Evolutionary conservation across 2,329 filamentous ascomycete species (phyloP).

Genomic region (Rhexocercosporidium sp.): DNA sequence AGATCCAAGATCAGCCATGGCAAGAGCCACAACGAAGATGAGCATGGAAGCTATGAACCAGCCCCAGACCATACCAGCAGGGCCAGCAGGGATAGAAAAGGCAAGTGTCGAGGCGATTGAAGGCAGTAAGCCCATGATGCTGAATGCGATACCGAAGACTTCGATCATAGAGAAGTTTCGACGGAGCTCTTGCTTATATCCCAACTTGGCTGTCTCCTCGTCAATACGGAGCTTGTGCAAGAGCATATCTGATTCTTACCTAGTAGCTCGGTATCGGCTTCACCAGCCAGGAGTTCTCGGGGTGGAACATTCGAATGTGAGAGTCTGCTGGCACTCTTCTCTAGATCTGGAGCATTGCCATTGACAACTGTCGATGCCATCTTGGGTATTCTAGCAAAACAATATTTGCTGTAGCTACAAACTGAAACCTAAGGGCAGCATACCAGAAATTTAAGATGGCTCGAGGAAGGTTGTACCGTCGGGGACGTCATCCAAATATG

Average conservation of each 20-base stretch:
- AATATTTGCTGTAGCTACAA: background rate
- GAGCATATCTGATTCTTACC: too few relatives aligned
- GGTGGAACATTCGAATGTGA: slow-evolving; percentile 27
- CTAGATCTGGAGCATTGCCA: slow-evolving; percentile 26
- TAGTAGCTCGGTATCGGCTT: slow-evolving; percentile 43
- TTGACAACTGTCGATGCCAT: slow-evolving; percentile 18
- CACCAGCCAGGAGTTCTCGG: slow-evolving; percentile 32
- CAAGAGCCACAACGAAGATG: slow-evolving; percentile 63
- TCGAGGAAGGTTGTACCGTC: background rate
- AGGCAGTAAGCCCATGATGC: slow-evolving; percentile 65
- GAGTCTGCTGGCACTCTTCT: slow-evolving; percentile 32
- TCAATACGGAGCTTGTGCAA: too few relatives aligned
- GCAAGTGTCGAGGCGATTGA: slow-evolving; percentile 64
- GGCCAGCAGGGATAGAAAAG: slow-evolving; percentile 64
- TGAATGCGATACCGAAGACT: slow-evolving; percentile 64
- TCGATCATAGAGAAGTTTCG: slow-evolving; percentile 67
- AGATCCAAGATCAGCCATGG: slow-evolving; percentile 59
- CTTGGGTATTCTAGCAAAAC: background rate
- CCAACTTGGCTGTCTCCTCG: slow-evolving; percentile 35
- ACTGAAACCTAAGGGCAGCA: background rate
- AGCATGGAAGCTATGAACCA: slow-evolving; percentile 63
- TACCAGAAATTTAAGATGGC: background rate
- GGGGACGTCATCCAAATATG: background rate
- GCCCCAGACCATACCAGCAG: slow-evolving; percentile 66
- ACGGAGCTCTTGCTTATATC: slow-evolving; percentile 61